Conservation (phyloP, 1,284 basidiomycete genomes). For the Sporisorium iseilematis-ciliati region DNA sequence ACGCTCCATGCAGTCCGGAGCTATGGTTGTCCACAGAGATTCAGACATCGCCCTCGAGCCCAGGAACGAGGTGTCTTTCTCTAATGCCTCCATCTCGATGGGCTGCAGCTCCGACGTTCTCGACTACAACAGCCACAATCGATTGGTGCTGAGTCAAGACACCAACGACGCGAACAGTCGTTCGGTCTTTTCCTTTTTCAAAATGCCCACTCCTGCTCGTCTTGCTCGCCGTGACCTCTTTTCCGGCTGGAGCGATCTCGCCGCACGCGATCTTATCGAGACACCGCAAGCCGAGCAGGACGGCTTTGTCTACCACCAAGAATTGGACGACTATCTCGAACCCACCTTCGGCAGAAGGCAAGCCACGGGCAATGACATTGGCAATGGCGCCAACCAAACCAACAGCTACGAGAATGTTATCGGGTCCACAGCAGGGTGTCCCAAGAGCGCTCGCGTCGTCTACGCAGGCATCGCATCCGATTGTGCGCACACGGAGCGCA, state of each 20-base stretch:
- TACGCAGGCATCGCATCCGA: conserved; percentile 90
- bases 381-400: conserved; percentile 82
- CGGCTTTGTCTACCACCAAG: conserved; percentile 38
- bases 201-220: conserved; percentile 38
- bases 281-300: conserved; percentile 23
- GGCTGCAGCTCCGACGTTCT: conserved; percentile 54
- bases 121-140: conserved; percentile 57
- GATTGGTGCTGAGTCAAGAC: conserved; percentile 47
- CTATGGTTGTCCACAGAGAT: conserved; percentile 55
- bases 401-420: conserved; percentile 85
- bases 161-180: conserved; percentile 50
- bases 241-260: conserved; percentile 39
- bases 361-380: conserved; percentile 75
- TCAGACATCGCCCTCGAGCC: conserved; percentile 51
- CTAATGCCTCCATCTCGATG: conserved; percentile 12
- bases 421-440: conserved; percentile 77
- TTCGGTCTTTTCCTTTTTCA: conserved; percentile 60
- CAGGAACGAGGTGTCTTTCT: conserved; percentile 12
- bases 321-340: conserved; percentile 43
- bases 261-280: conserved; percentile 28
- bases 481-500: conserved; percentile 76
- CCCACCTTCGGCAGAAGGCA: conserved; percentile 48
- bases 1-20: conserved; percentile 25
- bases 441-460: conserved; percentile 79
- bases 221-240: conserved; percentile 44